Base-by-base conservation (phyloP, 371 early-diverging fungal species). In the Zopfochytrium polystomum region DNA sequence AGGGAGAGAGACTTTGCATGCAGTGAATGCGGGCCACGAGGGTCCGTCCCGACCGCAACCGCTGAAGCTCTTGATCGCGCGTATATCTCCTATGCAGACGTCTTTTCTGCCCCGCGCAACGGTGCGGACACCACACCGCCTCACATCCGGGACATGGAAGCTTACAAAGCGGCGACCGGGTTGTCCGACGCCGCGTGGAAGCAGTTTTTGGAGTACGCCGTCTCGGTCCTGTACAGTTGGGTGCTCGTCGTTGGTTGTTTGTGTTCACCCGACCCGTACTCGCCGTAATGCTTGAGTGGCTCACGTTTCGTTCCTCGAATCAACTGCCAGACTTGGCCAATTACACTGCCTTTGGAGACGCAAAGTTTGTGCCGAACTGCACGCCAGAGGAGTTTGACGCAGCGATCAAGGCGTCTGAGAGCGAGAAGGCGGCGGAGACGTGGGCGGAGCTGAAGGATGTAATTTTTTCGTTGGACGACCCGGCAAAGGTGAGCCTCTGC, bases 261-360 rank as follows among this genome's bases (percentile, higher is more conserved):
- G 11, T 26, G 27, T 45, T 33, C 47, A 45, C 20, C 18, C 48
- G 22, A 11, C 52, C 27, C 29, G n/a, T 31, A 4, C 5, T 33
- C 30, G 5, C 30, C 22, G n/a, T 15, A 38, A n/a, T 18, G 22
- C 32, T 15, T 33, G 53, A 38, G 20, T 38, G 3, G 18, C 13
- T 13, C 18, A n/a, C 18, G 26, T 15, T n/a, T 53, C 54, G 22
- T 26, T 25, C 54, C 66, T 1, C 42, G 65, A n/a, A 22, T 76
- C 52, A 84, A 81, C 52, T 69, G 77, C 20, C 27, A 59, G 59
- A 53, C 25, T 23, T n/a, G 42, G 74, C 79, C 63, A 84, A 86
- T 64, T 83, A 80, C 76, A 79, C 78, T 45, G 72, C 75, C 0
- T 86, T 84, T 68, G 86, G 85, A 34, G 85, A 84, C 63, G 78